Evolutionary conservation across 306 rosid genomes (phyloP), one percentile per base, ranked within the genome.

Genomic region (Prinsepia uniflora): DNA sequence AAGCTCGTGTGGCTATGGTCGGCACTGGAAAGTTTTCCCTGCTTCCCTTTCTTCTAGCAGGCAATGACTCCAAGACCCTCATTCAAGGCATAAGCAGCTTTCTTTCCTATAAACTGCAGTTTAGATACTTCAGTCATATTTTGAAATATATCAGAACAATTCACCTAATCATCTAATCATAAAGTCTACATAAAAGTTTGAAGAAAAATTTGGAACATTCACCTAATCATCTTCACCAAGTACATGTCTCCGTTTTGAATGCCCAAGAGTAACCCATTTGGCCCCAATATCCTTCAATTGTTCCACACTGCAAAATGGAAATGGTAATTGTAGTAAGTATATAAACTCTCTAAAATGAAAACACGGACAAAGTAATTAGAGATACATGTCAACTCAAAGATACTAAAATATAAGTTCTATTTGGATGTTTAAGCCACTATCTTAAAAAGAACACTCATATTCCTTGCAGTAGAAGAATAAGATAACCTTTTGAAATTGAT

Each of bases 241-340:
- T 47, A 95, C 20, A 77, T 95, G 99, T 72, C 99, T 89, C 62
- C 99, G 84, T 75, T 95, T 97, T 40, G 99, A 95, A 78, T 95
- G 99, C 70, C 99, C 99, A 58, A 95, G 99, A 81, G 91, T 85
- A 76, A 95, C 96, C 99, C 99, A 95, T 82, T 85, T 89, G 90
- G 76, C 50, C 55, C 99, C 99, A 56, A 82, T 73, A 83, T 95
- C 99, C 77, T 89, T 95, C 73, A 95, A 75, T 82, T 95, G 99
- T 76, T 95, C 99, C 74, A 82, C 99, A 47, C 99, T 95, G 72
- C 76, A 81, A 72, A 63, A 66, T 40, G 45, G 34, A 66, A 8
- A 75, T 20, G 67, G 65, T 20, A 80, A 65, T 69, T 52, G 8
- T n/a, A n/a, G n/a, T n/a, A n/a, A n/a, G n/a, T n/a, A n/a, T n/a